These are phyloP conservation scores for Neopestalotiopsis clavispora DNA, from an alignment of 2,329 filamentous ascomycete genomes.

Conservation along the genomic window DNA sequence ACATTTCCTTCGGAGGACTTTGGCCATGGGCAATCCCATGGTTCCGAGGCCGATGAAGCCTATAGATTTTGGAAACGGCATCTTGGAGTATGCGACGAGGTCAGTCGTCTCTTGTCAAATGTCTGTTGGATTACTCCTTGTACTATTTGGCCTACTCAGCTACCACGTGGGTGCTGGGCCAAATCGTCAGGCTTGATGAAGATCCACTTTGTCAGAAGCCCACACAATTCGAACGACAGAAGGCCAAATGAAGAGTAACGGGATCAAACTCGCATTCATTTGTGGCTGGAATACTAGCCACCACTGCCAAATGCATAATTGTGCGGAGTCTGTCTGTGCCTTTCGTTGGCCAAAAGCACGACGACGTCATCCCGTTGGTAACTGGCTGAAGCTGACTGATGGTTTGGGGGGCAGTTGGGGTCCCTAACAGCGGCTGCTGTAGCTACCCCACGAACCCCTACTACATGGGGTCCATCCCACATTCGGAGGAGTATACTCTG, in stretches of 20 bases:
- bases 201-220: not conserved
- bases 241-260: not conserved
- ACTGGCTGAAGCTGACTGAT: not conserved
- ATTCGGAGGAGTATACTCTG: not conserved
- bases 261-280: not conserved
- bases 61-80: not conserved
- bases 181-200: not conserved
- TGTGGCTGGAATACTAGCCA: not conserved
- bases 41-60: conserved; percentile 58
- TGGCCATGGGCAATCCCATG: conserved; percentile 59
- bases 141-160: not conserved
- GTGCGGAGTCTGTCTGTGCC: no score
- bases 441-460: not conserved
- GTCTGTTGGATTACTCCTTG: not conserved
- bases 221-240: not conserved
- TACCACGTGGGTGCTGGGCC: not conserved
- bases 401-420: not conserved
- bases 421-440: not conserved
- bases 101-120: not conserved
- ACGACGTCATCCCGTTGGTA: not conserved
- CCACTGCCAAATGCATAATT: no score
- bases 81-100: not conserved
- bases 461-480: no score
- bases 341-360: no score
- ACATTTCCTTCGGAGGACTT: conserved; percentile 52